A percentile compares a stretch with the other conserved stretches of the same genome.
Evolutionary conservation across 2,329 filamentous ascomycete genomes (phyloP).

Genomic region (Gremmenia infestans): DNA sequence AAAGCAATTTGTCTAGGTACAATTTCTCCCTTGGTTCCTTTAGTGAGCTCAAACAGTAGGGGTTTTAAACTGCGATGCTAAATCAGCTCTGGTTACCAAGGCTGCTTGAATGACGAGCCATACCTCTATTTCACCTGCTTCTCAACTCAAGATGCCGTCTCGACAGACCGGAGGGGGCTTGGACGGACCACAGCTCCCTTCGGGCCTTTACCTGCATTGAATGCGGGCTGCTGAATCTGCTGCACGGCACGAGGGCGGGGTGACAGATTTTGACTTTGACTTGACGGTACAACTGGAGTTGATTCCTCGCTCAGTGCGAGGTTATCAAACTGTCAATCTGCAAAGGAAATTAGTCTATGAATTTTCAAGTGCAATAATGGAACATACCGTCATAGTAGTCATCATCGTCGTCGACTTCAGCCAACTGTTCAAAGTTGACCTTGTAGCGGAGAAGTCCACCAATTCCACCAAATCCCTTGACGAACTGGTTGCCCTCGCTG

Average conservation of each 20-base stretch:
- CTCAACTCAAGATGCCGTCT: slow-evolving; percentile 43
- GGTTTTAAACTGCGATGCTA: slow-evolving; percentile 2
- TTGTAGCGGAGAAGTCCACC: slow-evolving; percentile 97
- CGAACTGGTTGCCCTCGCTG: slow-evolving; percentile 98
- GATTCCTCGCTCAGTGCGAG: slow-evolving; percentile 84
- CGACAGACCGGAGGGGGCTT: slow-evolving; percentile 65
- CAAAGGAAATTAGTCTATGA: slow-evolving; percentile 12
- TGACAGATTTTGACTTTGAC: slow-evolving; percentile 37
- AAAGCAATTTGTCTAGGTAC: slow-evolving; percentile 17
- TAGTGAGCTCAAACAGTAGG: slow-evolving; percentile 10
- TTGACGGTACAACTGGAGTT: slow-evolving; percentile 54
- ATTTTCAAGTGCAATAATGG: background rate
- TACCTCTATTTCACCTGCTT: slow-evolving; percentile 21
- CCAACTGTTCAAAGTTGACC: slow-evolving; percentile 99
- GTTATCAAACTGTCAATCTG: slow-evolving; percentile 86
- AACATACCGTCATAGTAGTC: slow-evolving; percentile 75
- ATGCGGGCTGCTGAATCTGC: slow-evolving; percentile 38
- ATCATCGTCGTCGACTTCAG: slow-evolving; percentile 83
- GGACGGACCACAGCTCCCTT: slow-evolving; percentile 48
- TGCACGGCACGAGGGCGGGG: slow-evolving; percentile 38
- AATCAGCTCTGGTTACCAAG: slow-evolving; percentile 5
- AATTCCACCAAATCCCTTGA: slow-evolving; percentile 98
- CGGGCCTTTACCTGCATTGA: slow-evolving; percentile 32
- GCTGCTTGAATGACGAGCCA: background rate
- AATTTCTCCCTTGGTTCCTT: slow-evolving; percentile 3